Evolutionary conservation across 2,329 filamentous ascomycete genomes (phyloP).

Genomic region (Microascus cirrosus): DNA sequence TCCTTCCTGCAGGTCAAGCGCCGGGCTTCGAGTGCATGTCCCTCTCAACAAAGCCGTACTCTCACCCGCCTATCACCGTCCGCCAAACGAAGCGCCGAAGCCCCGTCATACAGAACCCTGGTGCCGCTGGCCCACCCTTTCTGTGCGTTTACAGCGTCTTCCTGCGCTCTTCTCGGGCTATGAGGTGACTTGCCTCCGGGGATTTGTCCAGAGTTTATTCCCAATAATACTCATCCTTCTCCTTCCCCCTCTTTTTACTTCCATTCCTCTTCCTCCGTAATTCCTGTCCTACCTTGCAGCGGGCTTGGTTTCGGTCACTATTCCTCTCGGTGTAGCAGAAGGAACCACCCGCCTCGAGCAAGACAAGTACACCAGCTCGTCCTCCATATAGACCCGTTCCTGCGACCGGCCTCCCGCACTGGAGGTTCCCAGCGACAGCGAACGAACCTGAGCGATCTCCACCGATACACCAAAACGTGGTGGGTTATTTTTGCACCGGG

Average conservation of each 20-base stretch:
- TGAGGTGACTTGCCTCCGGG: not conserved
- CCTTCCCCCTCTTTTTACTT: not conserved
- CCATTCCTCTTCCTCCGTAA: not conserved
- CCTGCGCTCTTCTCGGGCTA: not conserved
- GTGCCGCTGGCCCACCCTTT: conserved; percentile 2
- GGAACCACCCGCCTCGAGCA: not conserved
- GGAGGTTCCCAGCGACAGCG: not conserved
- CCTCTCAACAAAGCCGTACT: not conserved
- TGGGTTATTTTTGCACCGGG: conserved; percentile 1
- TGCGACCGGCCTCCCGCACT: not conserved
- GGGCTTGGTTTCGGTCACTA: not conserved
- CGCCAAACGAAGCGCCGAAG: conserved; percentile 4
- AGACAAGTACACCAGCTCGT: not conserved
- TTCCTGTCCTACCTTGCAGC: conserved; percentile 1
- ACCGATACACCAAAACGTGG: not conserved
- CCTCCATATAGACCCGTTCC: not conserved
- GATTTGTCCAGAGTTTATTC: not conserved
- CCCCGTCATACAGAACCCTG: conserved; percentile 3
- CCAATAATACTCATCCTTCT: conserved; percentile 1
- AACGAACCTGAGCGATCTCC: not conserved
- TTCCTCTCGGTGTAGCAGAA: not conserved
- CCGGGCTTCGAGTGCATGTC: not conserved
- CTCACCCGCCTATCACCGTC: conserved; percentile 3
- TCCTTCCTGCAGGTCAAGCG: conserved; percentile 2
- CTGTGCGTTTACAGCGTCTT: conserved; percentile 3